phyloP scores from a whole-genome alignment of 208 protist species.

The Crithidia sp. region DNA sequence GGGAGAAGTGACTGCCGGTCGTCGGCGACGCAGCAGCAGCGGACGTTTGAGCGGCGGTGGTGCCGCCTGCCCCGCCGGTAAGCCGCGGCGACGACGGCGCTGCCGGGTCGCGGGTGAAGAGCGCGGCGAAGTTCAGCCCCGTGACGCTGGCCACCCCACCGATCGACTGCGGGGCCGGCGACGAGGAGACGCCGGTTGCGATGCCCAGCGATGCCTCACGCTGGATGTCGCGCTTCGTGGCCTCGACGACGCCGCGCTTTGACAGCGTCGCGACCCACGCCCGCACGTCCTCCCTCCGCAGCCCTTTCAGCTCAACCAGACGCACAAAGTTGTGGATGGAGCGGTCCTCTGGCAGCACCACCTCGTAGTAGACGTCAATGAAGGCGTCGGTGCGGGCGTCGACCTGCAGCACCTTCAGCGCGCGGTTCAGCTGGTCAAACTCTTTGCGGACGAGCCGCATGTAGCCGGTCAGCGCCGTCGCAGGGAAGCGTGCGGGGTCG shows the following conservation, averaged over 20 bases:
- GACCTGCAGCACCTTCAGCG: slow-evolving; percentile 87
- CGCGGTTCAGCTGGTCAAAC: slow-evolving; percentile 84
- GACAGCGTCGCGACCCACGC: slow-evolving; percentile 80
- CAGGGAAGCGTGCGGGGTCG: slow-evolving; percentile 70
- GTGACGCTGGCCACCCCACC: slow-evolving; percentile 14
- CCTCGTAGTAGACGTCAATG: slow-evolving; percentile 87
- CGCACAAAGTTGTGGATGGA: slow-evolving; percentile 91
- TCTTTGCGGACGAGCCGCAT: slow-evolving; percentile 77
- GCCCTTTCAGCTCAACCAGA: slow-evolving; percentile 82
- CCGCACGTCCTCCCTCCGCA: slow-evolving; percentile 80
- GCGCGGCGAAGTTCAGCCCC: slow-evolving; percentile 55
- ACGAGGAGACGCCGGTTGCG: slow-evolving; percentile 34
- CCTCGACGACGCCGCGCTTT: slow-evolving; percentile 86
- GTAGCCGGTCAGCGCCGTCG: slow-evolving; percentile 66
- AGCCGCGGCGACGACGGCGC: slow-evolving; percentile 9
- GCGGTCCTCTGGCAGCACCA: slow-evolving; percentile 80
- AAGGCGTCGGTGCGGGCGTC: slow-evolving; percentile 74
- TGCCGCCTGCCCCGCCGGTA: neutral
- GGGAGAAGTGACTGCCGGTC: slow-evolving; percentile 25
- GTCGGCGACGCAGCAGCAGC: slow-evolving; percentile 3
- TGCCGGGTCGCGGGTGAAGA: slow-evolving; percentile 50
- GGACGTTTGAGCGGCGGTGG: too few relatives aligned
- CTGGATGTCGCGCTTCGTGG: slow-evolving; percentile 75
- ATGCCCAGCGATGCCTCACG: slow-evolving; percentile 48
- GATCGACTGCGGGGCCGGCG: neutral